Evolutionary conservation across 257 asterid genomes (phyloP), one percentile per base, ranked within the genome.

Genomic region (Lithospermum erythrorhizon): DNA sequence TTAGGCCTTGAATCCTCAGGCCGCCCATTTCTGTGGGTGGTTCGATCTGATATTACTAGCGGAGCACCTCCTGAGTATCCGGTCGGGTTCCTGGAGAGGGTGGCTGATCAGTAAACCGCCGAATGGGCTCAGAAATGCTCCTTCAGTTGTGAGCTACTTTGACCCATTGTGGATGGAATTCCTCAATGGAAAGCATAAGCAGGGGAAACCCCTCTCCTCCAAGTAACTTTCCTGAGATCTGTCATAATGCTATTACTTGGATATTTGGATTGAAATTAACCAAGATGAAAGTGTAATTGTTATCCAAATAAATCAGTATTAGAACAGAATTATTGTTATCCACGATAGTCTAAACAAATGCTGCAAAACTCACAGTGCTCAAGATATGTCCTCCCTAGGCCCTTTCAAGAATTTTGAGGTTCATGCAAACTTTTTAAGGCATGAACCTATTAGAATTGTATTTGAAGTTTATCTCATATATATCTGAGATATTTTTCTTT

Each of bases 111-210:
- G 6, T 73, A 73, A 61, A 73, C 75, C 11, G 78, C 75, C 7
- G 70, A 60, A 4, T 74, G 86, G 81, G 80, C 78, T 3, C 82
- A 75, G 55, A 2, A 61, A 17, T 9, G 76, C 78, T 1, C 67
- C 70, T 37, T 67, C 81, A 0, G 49, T 66, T 1, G 78, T 70
- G 22, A 66, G 83, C 57, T 81, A 75, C 52, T 1, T n/a, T 81
- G 19, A 62, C 73, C 15, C 83, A 81, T 20, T 75, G 86, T 47
- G 81, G 86, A 3, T 80, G 82, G 82, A 76, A 74, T 18, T 80
- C 83, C 35, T 67, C 75, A 27, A 1, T 77, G 3, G 81, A 81
- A 53, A 78, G 80, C 0, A 9, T 65, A 25, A 61, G 70, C 22
- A n/a, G 2, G 8, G 87, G 84, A 6, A 62, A n/a, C 76, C 53